Percentiles rank a stretch among this genome's conserved stretches.
These are phyloP conservation scores for Nepenthes gracilis DNA, from an alignment of 148 eudicot species.

Conservation along the genomic window DNA sequence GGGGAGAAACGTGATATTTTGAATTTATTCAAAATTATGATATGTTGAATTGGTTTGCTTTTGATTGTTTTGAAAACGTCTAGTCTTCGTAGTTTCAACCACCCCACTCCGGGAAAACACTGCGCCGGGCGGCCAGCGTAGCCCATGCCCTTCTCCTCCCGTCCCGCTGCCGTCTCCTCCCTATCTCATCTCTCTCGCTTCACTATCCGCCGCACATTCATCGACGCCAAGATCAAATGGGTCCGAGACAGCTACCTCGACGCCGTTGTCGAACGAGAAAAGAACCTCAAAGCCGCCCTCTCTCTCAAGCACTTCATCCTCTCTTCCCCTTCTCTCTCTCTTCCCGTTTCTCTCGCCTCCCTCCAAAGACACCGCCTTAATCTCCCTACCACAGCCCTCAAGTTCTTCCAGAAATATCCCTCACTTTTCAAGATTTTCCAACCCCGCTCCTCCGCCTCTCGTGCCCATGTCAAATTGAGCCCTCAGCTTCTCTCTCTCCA, in stretches of 20 bases:
- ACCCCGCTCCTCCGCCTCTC: constrained; percentile 22
- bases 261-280: constrained; percentile 40
- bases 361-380: constrained; percentile 31
- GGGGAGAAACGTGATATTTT: no score
- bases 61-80: no score
- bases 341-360: constrained; percentile 35
- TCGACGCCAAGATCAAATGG: constrained; percentile 57
- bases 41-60: no score
- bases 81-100: no score
- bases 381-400: constrained; percentile 35
- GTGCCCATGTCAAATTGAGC: constrained; percentile 39
- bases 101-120: no score
- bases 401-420: constrained; percentile 50
- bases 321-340: constrained; percentile 46
- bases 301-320: constrained; percentile 44
- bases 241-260: constrained; percentile 60
- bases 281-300: constrained; percentile 44
- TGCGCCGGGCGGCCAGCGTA: no score
- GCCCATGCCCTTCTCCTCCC: no score
- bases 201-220: constrained; percentile 28
- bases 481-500: constrained; percentile 38
- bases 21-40: no score
- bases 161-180: no score
- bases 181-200: constrained; percentile 1
- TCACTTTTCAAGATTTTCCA: constrained; percentile 38